Evolutionary conservation across 441 rosid genomes (phyloP), one percentile per base, ranked within the genome.

Genomic region (Gossypium schwendimanii): DNA sequence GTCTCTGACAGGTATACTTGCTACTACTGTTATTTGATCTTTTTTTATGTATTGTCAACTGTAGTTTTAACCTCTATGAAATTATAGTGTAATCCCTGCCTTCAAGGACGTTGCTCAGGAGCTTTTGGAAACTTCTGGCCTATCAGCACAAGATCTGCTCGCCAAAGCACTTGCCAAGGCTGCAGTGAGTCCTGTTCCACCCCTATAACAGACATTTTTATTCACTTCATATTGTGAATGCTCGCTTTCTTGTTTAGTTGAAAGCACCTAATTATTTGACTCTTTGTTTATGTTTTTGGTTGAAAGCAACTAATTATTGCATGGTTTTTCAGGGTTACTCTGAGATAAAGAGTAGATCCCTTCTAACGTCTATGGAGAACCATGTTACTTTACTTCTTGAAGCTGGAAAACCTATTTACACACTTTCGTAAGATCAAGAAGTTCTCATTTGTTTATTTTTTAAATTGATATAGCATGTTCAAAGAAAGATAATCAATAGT

Each of bases 161-260:
- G 85, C 98, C 17, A 94, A 94, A 86, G 98, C 98, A 78, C 90
- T 94, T 54, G 98, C 99, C 24, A 89, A 88, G 78, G 84, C 92
- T 20, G 83, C 88, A 75, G 99, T 94, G 76, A 74, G 96, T 73
- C 60, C 20, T 76, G 69, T 45, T 54, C 23, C 4, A 1, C 5
- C 28, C 7, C 12, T 55, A 31, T 26, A 3, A 21, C 15, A 3
- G 60, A 11, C 4, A 4, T 54, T 54, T 3, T 8, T 11, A 17
- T 20, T 7, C 15, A 23, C n/a, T 11, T 12, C 3, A 11, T 44
- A 21, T 0, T 0, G 41, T 62, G 12, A 36, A 70, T 26, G 10
- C 28, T 70, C 14, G 9, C 63, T 31, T 31, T 52, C 52, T 36
- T 53, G 31, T 33, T 54, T 69, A 49, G 28, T 26, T 64, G 58